Base-by-base conservation (phyloP, 306 rosid species). In the Cercis canadensis region DNA sequence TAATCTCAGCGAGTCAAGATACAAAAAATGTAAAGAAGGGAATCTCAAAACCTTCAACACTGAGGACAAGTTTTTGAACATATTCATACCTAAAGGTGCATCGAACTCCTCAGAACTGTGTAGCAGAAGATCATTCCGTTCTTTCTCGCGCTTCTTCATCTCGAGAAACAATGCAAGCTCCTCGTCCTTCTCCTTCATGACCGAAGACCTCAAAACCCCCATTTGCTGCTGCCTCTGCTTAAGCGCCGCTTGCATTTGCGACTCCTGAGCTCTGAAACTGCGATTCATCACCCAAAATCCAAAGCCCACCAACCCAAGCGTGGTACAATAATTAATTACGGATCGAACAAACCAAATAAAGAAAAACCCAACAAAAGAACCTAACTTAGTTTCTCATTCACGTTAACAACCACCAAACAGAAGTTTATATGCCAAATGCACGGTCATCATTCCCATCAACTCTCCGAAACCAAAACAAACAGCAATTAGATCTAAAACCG, bases 121-220 rank as follows among this genome's bases (percentile, higher is more conserved):
- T 39, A 88, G 89, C 17, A 90, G 79, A 83, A 90, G 96, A 78
- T 92, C 98, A 70, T 80, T 88, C 57, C 92, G 71, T 69, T 92
- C 98, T 70, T 88, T 92, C 82, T 92, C 98, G 14, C 96, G 96
- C 80, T 85, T 90, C 79, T 84, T 89, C 96, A 92, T 89, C 81
- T 92, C 97, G 8, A 87, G 77, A 61, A 90, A 90, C 86, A 90
- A 74, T 64, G 93, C 92, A 13, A 90, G 91, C 75, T 92, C 98
- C 36, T 92, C 98, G 6, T 92, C 98, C 79, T 90, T 92, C 80
- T 92, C 96, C 69, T 71, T 86, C 82, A 80, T 76, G 32, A 76
- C 53, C 5, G 85, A 77, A 13, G 85, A 76, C 70, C 84, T 76
- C 19, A 81, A 67, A 65, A 62, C 47, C 46, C 78, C 84, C 62